A percentile compares a stretch with the other conserved stretches of the same genome.
phyloP scores from a whole-genome alignment of 78 protist genomes.

The Cyanophora paradoxa region DNA sequence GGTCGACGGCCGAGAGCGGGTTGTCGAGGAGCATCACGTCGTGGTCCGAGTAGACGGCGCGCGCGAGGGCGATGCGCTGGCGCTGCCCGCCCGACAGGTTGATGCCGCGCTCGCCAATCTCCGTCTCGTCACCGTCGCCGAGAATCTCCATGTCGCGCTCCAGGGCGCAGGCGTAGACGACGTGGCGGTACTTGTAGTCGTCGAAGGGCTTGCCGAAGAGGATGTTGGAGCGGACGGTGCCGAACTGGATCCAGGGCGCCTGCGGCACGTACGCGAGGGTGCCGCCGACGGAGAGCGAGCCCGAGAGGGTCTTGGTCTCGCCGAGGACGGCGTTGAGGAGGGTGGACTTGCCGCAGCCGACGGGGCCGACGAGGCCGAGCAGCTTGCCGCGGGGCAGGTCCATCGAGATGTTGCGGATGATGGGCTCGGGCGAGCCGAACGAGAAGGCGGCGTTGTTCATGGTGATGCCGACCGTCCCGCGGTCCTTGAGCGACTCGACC shows the following conservation, averaged over 20 bases:
- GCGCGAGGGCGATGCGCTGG: constrained; percentile 76
- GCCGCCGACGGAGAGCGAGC: not conserved
- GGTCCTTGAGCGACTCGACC: not conserved
- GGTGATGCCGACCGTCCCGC: not conserved
- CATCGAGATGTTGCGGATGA: constrained; percentile 1
- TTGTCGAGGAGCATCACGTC: constrained; percentile 74
- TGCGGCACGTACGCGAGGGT: constrained; percentile 44
- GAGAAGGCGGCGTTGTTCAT: not conserved
- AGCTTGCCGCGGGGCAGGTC: not conserved
- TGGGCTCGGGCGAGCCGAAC: not conserved
- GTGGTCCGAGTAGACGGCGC: constrained; percentile 63
- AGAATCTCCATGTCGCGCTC: constrained; percentile 50
- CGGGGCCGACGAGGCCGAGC: constrained; percentile 27
- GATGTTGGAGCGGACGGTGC: constrained; percentile 78
- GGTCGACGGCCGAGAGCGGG: constrained; percentile 77
- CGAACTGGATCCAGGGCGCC: constrained; percentile 74
- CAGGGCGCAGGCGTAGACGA: constrained; percentile 66
- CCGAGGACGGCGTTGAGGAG: constrained; percentile 41
- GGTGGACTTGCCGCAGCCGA: constrained; percentile 25
- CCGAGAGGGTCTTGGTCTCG: not conserved
- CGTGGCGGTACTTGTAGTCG: constrained; percentile 45
- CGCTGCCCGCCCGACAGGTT: constrained; percentile 75
- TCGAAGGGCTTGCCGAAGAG: constrained; percentile 59
- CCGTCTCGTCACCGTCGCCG: constrained; percentile 79
- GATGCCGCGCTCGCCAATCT: constrained; percentile 83